Base-by-base conservation (phyloP, 345 rosid species). In the Turritis glabra region DNA sequence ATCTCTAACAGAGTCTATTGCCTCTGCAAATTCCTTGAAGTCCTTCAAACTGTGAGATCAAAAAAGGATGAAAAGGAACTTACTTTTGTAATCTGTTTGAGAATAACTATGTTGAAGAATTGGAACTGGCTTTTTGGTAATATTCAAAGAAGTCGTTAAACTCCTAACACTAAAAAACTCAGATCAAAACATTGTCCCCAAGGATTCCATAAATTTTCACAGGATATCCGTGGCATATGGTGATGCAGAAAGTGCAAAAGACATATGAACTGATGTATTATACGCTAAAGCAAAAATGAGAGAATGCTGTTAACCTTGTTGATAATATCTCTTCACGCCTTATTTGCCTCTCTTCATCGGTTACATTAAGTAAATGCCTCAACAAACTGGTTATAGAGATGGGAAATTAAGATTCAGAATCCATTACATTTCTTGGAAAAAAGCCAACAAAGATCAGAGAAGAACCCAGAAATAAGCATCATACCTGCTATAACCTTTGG, bases 401-500 rank as follows among this genome's bases (percentile, higher is more conserved):
- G 70, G 10, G 8, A 30, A 56, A 25, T 60, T 52, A 26, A 26
- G 59, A 48, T 68, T n/a, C 53, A 19, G 12, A 27, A 72, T 38
- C 44, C 69, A 37, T 13, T 18, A 38, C 51, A 27, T 60, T 50
- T 5, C 15, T 61, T 50, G 51, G 26, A 13, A 50, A n/a, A 69
- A 3, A 8, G 18, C 41, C n/a, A 4, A 18, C 53, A 30, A 17
- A 15, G 47, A 22, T 2, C 12, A 58, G 35, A 57, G 44, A 22
- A 14, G 25, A 59, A 15, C 54, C 27, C 12, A 63, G 14, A 30
- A 2, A 43, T 10, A 54, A 64, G 64, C 27, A 73, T 6, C 29
- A 23, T 85, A 91, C 98, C 96, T 88, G 60, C 89, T 90, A 58
- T 90, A 92, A 78, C 98, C 98, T 80, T 90, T 92, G 66, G 98